phyloP scores from a whole-genome alignment of 257 asterid genomes.

The Solanum bukasovii region DNA sequence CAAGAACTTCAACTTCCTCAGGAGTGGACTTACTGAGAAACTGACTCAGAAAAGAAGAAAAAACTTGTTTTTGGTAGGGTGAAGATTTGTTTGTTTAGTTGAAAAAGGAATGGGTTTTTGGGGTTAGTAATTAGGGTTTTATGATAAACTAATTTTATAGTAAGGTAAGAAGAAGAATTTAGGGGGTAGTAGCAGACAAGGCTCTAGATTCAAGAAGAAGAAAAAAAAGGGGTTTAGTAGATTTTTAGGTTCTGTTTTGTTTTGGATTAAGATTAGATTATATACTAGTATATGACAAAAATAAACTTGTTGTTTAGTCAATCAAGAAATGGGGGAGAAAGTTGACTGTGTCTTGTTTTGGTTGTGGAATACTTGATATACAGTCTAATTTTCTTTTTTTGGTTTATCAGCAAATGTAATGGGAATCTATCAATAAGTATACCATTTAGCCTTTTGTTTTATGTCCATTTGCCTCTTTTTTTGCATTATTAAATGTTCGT shows the following conservation, averaged over 20 bases:
- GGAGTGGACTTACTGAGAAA: slow-evolving; percentile 50
- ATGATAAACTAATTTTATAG: slow-evolving; percentile 10
- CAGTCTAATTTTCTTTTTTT: neutral
- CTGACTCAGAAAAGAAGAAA: neutral
- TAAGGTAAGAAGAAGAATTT: neutral
- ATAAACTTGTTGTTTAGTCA: neutral
- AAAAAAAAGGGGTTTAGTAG: neutral
- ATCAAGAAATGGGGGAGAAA: slow-evolving; percentile 3
- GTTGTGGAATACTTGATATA: slow-evolving; percentile 9
- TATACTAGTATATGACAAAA: neutral
- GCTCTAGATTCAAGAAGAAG: neutral
- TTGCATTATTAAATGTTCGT: neutral
- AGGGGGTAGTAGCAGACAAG: neutral
- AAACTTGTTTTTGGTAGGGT: neutral
- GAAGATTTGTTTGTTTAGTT: neutral
- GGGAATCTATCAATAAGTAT: neutral
- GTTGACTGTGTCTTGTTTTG: slow-evolving; percentile 34
- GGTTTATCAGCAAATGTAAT: neutral
- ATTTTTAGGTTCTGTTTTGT: neutral
- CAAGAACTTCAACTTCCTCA: slow-evolving; percentile 55
- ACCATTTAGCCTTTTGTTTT: neutral
- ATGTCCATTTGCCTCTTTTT: neutral
- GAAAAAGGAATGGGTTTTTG: neutral
- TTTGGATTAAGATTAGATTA: slow-evolving; percentile 5
- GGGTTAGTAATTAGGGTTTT: slow-evolving; percentile 2